Evolutionary conservation across 495 filamentous ascomycete genomes (phyloP).

Genomic region (Extremus antarcticus): DNA sequence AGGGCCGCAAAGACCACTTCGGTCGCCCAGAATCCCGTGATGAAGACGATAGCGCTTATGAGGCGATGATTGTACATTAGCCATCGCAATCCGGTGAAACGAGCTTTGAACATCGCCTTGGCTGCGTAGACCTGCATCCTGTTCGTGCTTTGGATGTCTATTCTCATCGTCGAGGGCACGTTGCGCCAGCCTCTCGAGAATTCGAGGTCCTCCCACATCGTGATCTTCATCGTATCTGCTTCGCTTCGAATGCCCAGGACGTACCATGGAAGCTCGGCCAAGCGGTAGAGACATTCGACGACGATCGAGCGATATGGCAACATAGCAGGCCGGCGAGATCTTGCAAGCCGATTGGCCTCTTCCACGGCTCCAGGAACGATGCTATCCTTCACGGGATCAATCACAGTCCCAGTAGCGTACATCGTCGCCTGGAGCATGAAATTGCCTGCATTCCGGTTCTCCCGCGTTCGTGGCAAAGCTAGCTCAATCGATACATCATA

Average conservation of each 20-base stretch:
- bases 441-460: conserved; percentile 59
- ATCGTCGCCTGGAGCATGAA: conserved; percentile 69
- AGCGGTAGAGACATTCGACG: conserved; percentile 39
- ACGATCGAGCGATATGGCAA: conserved; percentile 55
- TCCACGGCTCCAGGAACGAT: conserved; percentile 3
- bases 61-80: conserved; percentile 74
- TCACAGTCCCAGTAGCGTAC: conserved; percentile 1
- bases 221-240: conserved; percentile 49
- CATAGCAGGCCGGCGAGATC: conserved; percentile 50
- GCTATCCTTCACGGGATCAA: conserved; percentile 11
- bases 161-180: conserved; percentile 44
- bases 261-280: conserved; percentile 49
- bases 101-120: conserved; percentile 55
- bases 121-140: conserved; percentile 66
- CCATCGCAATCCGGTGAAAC: conserved; percentile 64
- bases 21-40: conserved; percentile 58
- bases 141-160: conserved; percentile 57
- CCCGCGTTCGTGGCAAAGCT: conserved; percentile 46
- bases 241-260: conserved; percentile 44
- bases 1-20: conserved; percentile 52
- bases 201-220: conserved; percentile 58
- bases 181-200: conserved; percentile 48
- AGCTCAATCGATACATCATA: conserved; percentile 56
- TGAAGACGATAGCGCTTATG: conserved; percentile 55
- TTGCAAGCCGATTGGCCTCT: conserved; percentile 24